Evolutionary conservation across 352 stramenopile species (phyloP).

Genomic region (Hyaloperonospora brassicae): DNA sequence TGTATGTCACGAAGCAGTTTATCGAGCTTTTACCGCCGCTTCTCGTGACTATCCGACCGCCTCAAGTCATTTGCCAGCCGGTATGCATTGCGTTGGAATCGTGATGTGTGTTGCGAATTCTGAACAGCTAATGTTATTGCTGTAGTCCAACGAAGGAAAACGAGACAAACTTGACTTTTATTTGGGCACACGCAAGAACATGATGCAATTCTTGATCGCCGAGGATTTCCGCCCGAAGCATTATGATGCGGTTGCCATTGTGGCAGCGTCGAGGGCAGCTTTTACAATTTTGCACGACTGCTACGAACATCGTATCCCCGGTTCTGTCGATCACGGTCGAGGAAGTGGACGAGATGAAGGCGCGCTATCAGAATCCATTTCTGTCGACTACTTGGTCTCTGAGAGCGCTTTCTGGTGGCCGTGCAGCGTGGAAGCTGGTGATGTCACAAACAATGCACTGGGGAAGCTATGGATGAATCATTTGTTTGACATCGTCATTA

Average conservation of each 20-base stretch:
- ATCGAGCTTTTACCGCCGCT: slow-evolving; percentile 63
- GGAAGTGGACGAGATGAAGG: slow-evolving; percentile 47
- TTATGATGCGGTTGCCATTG: slow-evolving; percentile 42
- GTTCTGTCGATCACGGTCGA: slow-evolving; percentile 10
- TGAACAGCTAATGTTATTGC: slow-evolving; percentile 3
- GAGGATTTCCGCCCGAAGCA: slow-evolving; percentile 35
- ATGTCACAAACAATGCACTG: slow-evolving; percentile 17
- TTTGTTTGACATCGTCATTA: slow-evolving; percentile 58
- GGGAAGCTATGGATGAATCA: slow-evolving; percentile 63
- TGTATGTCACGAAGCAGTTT: slow-evolving; percentile 77
- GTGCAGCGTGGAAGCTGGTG: slow-evolving; percentile 26
- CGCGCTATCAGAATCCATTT: slow-evolving; percentile 56
- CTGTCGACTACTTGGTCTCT: slow-evolving; percentile 66
- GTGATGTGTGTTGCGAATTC: not conserved
- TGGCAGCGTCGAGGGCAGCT: slow-evolving; percentile 45
- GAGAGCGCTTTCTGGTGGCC: slow-evolving; percentile 81
- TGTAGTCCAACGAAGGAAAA: slow-evolving; percentile 40
- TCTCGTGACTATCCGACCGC: slow-evolving; percentile 58
- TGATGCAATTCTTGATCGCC: slow-evolving; percentile 58
- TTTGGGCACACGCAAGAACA: slow-evolving; percentile 41
- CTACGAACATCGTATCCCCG: slow-evolving; percentile 50
- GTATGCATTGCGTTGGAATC: slow-evolving; percentile 12
- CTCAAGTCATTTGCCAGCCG: slow-evolving; percentile 36
- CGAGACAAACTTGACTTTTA: slow-evolving; percentile 49
- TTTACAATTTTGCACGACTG: slow-evolving; percentile 71